Percentiles rank a stretch among this genome's conserved stretches.
Conservation (phyloP, 768 basidiomycete species). For the Russula griseocarnosa region DNA sequence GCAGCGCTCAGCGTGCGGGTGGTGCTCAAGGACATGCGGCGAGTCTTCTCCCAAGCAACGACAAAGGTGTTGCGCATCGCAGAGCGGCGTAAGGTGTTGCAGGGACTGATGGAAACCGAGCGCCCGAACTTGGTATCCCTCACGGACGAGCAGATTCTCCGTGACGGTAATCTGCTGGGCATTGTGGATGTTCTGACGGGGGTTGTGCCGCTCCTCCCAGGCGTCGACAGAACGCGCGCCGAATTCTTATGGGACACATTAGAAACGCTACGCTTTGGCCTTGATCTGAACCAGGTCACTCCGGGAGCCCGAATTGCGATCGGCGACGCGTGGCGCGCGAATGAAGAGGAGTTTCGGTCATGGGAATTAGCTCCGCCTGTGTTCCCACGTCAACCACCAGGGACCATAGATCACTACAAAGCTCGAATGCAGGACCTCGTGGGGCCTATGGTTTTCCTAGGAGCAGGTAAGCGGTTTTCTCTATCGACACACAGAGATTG, state of each 20-base stretch:
- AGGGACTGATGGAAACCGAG: conserved; percentile 5
- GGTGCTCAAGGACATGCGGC: conserved; percentile 13
- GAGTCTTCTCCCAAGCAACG: background rate
- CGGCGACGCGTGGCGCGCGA: background rate
- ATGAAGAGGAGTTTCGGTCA: background rate
- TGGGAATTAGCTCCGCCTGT: background rate
- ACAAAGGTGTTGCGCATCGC: conserved; percentile 10
- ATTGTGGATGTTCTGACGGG: conserved; percentile 9
- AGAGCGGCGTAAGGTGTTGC: conserved; percentile 7
- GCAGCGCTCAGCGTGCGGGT: conserved; percentile 11
- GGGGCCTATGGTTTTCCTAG: conserved; percentile 1
- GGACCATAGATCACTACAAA: conserved; percentile 1
- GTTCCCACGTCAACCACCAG: background rate
- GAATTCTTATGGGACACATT: conserved; percentile 10
- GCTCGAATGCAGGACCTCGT: conserved; percentile 7
- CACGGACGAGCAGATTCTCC: conserved; percentile 2
- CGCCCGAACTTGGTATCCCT: background rate
- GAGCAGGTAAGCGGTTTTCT: background rate
- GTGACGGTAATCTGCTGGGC: conserved; percentile 11
- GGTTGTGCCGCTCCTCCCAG: conserved; percentile 6
- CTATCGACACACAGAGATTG: background rate
- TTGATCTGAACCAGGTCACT: background rate
- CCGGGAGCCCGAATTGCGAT: background rate
- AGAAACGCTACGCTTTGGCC: background rate
- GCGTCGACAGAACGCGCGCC: conserved; percentile 11